Conservation (phyloP, 768 basidiomycete species). For the Tephrocybe sp. region DNA sequence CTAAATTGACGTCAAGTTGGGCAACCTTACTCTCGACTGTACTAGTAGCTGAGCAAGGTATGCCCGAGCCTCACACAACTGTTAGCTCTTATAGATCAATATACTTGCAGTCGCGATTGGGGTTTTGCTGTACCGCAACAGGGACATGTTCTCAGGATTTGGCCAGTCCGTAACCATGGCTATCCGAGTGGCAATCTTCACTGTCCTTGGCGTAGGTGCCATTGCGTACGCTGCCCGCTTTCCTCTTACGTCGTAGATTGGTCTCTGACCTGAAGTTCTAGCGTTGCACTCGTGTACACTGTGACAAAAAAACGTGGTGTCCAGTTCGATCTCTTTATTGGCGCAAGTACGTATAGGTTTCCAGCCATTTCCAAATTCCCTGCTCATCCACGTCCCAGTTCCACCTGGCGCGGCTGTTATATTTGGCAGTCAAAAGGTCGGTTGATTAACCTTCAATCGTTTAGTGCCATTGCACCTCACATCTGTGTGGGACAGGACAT, state of each 20-base stretch:
- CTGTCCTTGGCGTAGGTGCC: slow-evolving; percentile 20
- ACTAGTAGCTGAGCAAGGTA: slow-evolving; percentile 27
- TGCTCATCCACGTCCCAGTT: too few relatives aligned
- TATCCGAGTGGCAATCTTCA: slow-evolving; percentile 29
- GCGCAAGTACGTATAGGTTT: slow-evolving; percentile 24
- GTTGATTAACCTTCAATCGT: not conserved
- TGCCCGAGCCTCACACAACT: too few relatives aligned
- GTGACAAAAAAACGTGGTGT: slow-evolving; percentile 22
- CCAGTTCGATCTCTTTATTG: slow-evolving; percentile 29
- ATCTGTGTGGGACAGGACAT: slow-evolving; percentile 12
- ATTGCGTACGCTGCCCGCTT: slow-evolving; percentile 14
- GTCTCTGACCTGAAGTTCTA: slow-evolving; percentile 4
- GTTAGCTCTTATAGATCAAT: not conserved
- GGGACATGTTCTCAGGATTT: slow-evolving; percentile 22
- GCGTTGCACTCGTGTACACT: slow-evolving; percentile 26
- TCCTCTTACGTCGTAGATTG: not conserved
- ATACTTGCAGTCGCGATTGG: slow-evolving; percentile 20
- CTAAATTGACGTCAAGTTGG: slow-evolving; percentile 26
- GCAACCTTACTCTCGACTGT: slow-evolving; percentile 21
- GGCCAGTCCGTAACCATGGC: slow-evolving; percentile 27
- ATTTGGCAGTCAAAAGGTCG: slow-evolving; percentile 29
- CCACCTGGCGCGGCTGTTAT: slow-evolving; percentile 26
- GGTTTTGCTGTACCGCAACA: slow-evolving; percentile 25
- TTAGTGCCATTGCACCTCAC: not conserved
- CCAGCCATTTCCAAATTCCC: too few relatives aligned